These are phyloP conservation scores for Cercophora samala DNA, from an alignment of 495 filamentous ascomycete species.

Conservation along the genomic window DNA sequence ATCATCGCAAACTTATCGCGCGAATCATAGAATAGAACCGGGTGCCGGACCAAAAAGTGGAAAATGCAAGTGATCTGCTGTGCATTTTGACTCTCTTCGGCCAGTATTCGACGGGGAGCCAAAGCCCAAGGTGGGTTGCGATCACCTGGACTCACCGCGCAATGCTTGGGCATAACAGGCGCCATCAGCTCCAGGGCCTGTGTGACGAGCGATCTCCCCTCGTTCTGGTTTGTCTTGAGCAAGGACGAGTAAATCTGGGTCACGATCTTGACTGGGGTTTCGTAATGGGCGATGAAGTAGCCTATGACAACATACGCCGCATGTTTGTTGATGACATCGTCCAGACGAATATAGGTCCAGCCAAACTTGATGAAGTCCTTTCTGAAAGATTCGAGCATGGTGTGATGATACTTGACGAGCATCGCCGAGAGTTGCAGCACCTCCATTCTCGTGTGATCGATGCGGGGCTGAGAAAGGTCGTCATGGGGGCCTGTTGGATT, in stretches of 20 bases:
- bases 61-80: slow-evolving; percentile 98
- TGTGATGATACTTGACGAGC: slow-evolving; percentile 88
- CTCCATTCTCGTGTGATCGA: slow-evolving; percentile 96
- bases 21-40: slow-evolving; percentile 91
- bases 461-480: slow-evolving; percentile 77
- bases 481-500: slow-evolving; percentile 80
- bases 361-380: slow-evolving; percentile 99
- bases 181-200: slow-evolving; percentile 93
- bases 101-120: slow-evolving; percentile 83
- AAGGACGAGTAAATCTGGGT: slow-evolving; percentile 89
- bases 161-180: slow-evolving; percentile 82
- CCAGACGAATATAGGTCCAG: slow-evolving; percentile 95
- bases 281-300: slow-evolving; percentile 96
- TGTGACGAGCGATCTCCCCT: slow-evolving; percentile 86
- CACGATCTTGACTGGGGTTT: slow-evolving; percentile 94
- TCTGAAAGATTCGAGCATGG: slow-evolving; percentile 78
- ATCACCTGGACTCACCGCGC: slow-evolving; percentile 44
- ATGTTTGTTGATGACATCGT: slow-evolving; percentile 99
- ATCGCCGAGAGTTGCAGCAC: slow-evolving; percentile 90
- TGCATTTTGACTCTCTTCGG: slow-evolving; percentile 93
- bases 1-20: slow-evolving; percentile 83
- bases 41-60: slow-evolving; percentile 89
- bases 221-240: slow-evolving; percentile 88
- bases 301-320: slow-evolving; percentile 95
- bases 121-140: slow-evolving; percentile 72